Conservation (phyloP, 441 rosid genomes). For the Arabidopsis hybrid region DNA sequence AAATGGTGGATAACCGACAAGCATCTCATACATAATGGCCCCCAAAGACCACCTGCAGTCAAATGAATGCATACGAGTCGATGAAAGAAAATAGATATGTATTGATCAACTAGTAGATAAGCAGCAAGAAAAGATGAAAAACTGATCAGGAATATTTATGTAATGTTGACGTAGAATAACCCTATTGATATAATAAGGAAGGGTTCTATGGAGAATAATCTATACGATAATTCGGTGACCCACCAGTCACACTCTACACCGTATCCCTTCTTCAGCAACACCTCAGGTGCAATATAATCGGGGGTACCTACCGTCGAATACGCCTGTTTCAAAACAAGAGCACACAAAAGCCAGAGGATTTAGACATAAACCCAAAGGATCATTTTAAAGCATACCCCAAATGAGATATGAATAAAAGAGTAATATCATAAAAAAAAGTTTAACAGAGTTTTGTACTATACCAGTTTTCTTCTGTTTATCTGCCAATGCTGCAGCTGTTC, state of each 20-base stretch:
- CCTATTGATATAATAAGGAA: neutral
- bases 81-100: neutral
- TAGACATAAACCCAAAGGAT: neutral
- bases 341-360: conserved; percentile 35
- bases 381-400: neutral
- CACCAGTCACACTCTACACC: conserved; percentile 97
- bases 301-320: conserved; percentile 96
- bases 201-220: conserved; percentile 25
- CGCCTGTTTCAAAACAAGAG: conserved; percentile 60
- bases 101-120: neutral
- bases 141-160: neutral
- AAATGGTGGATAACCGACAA: conserved; percentile 97
- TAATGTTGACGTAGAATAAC: neutral
- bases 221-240: conserved; percentile 36
- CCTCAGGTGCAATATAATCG: conserved; percentile 99
- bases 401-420: neutral
- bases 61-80: conserved; percentile 35
- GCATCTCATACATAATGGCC: conserved; percentile 98
- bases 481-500: conserved; percentile 98
- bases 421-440: conserved; percentile 19
- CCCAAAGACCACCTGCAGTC: conserved; percentile 95
- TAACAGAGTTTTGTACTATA: conserved; percentile 40
- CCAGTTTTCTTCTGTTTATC: conserved; percentile 91
- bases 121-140: neutral
- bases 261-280: conserved; percentile 94